A percentile compares a stretch with the other conserved stretches of the same genome.
phyloP scores from a whole-genome alignment of 768 basidiomycete species.

The Amanita subjunquillea region DNA sequence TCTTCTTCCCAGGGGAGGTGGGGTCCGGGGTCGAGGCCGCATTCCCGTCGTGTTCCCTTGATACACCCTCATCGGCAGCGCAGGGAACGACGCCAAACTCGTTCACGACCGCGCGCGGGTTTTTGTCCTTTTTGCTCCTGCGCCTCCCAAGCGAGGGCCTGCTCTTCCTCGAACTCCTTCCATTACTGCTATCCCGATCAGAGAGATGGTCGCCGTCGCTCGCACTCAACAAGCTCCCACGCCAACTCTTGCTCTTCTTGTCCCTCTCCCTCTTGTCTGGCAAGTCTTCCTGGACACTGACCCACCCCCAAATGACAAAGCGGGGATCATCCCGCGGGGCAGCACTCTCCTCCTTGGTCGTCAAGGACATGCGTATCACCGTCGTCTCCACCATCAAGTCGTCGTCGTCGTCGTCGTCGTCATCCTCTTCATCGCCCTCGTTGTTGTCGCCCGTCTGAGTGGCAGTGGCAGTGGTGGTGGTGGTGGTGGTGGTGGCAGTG shows the following conservation, averaged over 20 bases:
- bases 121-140: constrained; percentile 17
- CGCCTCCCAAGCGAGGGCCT: constrained; percentile 22
- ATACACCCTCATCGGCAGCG: neutral
- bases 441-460: no score
- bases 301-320: constrained; percentile 85
- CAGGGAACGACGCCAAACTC: constrained; percentile 4
- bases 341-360: constrained; percentile 47
- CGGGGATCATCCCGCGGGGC: constrained; percentile 81
- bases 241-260: neutral
- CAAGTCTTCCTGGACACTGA: constrained; percentile 7
- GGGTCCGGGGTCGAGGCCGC: neutral
- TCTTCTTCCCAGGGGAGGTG: constrained; percentile 16
- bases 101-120: neutral
- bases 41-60: neutral
- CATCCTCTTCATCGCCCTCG: neutral
- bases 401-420: neutral
- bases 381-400: constrained; percentile 35
- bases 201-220: constrained; percentile 19
- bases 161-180: constrained; percentile 23
- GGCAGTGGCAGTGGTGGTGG: no score
- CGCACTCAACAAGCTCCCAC: neutral
- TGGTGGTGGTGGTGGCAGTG: neutral
- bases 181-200: constrained; percentile 14
- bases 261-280: neutral
- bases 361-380: constrained; percentile 64